Evolutionary conservation across 139 green algal genomes (phyloP).

Genomic region (Picochlorum sp.): DNA sequence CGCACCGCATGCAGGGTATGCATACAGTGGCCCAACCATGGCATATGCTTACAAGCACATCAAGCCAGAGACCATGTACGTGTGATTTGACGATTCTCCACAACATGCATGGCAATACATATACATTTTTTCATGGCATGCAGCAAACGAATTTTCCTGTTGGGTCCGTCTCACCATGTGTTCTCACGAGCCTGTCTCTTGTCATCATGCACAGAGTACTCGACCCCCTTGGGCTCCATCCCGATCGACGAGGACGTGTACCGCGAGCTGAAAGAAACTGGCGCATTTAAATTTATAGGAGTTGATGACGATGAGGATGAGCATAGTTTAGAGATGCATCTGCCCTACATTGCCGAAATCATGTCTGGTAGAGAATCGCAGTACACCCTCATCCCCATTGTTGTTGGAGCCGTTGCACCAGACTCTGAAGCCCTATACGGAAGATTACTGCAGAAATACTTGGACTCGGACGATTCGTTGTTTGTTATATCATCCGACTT

Average conservation of each 20-base stretch:
- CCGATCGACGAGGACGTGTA: slow-evolving; percentile 74
- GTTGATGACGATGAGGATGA: slow-evolving; percentile 81
- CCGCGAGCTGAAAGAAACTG: slow-evolving; percentile 54
- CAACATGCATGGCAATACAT: not conserved
- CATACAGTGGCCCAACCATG: slow-evolving; percentile 77
- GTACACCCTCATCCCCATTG: slow-evolving; percentile 86
- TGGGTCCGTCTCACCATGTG: slow-evolving; percentile 86
- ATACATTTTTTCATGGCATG: not conserved
- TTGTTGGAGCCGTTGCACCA: slow-evolving; percentile 74
- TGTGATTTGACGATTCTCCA: not conserved
- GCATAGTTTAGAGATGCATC: slow-evolving; percentile 93
- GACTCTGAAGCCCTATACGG: slow-evolving; percentile 76
- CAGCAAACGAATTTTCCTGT: slow-evolving; percentile 73
- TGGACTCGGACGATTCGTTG: slow-evolving; percentile 74
- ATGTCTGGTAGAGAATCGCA: slow-evolving; percentile 27
- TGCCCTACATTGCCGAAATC: slow-evolving; percentile 72
- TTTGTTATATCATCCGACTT: slow-evolving; percentile 93
- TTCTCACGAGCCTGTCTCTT: slow-evolving; percentile 72
- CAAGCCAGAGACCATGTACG: slow-evolving; percentile 56
- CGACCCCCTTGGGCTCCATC: slow-evolving; percentile 76
- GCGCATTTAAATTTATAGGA: slow-evolving; percentile 69
- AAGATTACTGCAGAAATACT: slow-evolving; percentile 62
- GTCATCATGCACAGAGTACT: slow-evolving; percentile 48
- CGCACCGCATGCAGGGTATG: slow-evolving; percentile 74
- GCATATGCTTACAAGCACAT: slow-evolving; percentile 73